phyloP scores from a whole-genome alignment of 371 early-diverging fungal genomes.

The Dinochytrium kinnereticum region DNA sequence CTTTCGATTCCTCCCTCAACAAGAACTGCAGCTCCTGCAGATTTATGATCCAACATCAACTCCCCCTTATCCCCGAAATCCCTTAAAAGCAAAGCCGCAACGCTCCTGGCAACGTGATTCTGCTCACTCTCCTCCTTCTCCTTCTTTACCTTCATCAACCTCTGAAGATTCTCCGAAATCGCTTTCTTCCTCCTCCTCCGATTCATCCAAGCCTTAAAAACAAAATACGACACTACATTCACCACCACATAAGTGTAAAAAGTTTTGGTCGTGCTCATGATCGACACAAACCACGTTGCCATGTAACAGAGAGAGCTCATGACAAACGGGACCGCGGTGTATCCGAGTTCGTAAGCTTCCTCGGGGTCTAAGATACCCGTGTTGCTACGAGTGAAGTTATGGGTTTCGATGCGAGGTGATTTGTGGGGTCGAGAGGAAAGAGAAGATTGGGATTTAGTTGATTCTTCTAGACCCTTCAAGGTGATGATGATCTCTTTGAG shows the following conservation, averaged over 20 bases:
- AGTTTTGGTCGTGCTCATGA: background rate
- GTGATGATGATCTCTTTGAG: background rate
- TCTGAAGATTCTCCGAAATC: too few relatives aligned
- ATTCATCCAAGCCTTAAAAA: background rate
- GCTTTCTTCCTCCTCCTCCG: background rate
- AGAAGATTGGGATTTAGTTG: background rate
- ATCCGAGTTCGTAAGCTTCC: background rate
- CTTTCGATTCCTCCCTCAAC: too few relatives aligned
- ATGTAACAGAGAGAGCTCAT: background rate
- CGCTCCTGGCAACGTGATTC: too few relatives aligned
- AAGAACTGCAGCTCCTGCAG: too few relatives aligned
- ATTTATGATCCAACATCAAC: too few relatives aligned
- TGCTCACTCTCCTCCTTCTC: too few relatives aligned
- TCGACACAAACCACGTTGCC: background rate
- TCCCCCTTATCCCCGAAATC: too few relatives aligned
- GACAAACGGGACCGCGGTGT: background rate
- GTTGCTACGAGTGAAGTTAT: too few relatives aligned
- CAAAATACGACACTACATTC: background rate
- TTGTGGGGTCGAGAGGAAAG: too few relatives aligned
- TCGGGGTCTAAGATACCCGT: conserved; percentile 9
- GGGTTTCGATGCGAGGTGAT: background rate
- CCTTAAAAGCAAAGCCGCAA: too few relatives aligned
- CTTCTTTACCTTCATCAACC: too few relatives aligned
- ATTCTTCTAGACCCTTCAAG: background rate
- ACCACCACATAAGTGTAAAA: background rate